Base-by-base conservation (phyloP, 1,284 basidiomycete species). In the Takashimella koratensis region DNA sequence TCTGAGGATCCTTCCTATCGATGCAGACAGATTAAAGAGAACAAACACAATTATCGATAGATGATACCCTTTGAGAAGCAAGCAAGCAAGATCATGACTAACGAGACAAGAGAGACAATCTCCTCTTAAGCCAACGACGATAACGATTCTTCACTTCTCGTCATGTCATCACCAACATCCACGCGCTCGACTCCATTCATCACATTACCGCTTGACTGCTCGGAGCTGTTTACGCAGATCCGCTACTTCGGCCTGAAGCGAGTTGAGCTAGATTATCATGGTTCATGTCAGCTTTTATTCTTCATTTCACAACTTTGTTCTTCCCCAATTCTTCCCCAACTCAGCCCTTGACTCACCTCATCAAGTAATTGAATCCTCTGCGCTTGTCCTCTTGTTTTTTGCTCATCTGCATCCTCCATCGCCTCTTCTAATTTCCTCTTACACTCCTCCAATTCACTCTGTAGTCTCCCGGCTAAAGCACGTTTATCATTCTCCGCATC, bases 401-500 rank as follows among this genome's bases (percentile, higher is more conserved):
- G 62, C 42, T 75, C 71, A 45, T 76, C 75, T 24, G 61, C 62
- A 16, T 72, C 72, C 19, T 72, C 68, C 44, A 67, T 56, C 4
- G 57, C 53, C n/a, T 58, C 58, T 16, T 50, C 43, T 41, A 76
- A 54, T 45, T 68, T 54, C n/a, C 27, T 47, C 45, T 59, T 62
- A 20, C 74, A 30, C 5, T 56, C 57, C 5, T 68, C 69, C 19
- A 76, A 54, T 58, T 76, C 71, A 3, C 45, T 52, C 49, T 68
- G 57, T 27, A 71, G 55, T 22, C 60, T 62, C 10, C 43, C 53
- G 42, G 59, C 56, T 41, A 74, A 45, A 0, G 52, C 48, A 1
- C 46, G 44, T 52, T 68, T 71, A 46, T 74, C 74, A 13, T 57
- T 49, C 49, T 75, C 86, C 1, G 83, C 86, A 61, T 91, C 88